Percentiles rank a stretch among this genome's conserved stretches.
Evolutionary conservation across 345 rosid species (phyloP).

Genomic region (Aquilaria sinensis): DNA sequence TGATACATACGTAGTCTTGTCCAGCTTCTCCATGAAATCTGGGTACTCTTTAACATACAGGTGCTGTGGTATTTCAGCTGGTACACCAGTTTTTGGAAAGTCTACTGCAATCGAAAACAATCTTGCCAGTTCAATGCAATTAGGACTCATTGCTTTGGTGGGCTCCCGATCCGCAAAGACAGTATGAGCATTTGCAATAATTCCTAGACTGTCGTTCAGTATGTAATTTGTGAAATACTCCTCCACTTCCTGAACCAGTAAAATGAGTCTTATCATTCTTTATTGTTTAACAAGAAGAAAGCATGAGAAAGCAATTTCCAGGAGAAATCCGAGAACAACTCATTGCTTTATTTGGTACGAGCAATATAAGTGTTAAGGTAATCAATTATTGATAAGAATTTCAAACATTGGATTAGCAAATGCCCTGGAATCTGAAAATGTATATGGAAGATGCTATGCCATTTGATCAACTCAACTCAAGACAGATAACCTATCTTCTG

Average conservation of each 20-base stretch:
- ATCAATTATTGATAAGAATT: too few relatives aligned
- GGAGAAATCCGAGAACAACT: too few relatives aligned
- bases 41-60: slow-evolving; percentile 40
- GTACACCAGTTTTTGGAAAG: slow-evolving; percentile 54
- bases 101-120: slow-evolving; percentile 46
- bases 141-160: slow-evolving; percentile 28
- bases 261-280: not conserved
- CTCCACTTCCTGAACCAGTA: slow-evolving; percentile 34
- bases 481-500: too few relatives aligned
- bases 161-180: slow-evolving; percentile 36
- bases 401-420: too few relatives aligned
- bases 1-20: slow-evolving; percentile 38
- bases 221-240: slow-evolving; percentile 46
- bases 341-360: too few relatives aligned
- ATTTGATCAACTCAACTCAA: too few relatives aligned
- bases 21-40: slow-evolving; percentile 56
- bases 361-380: too few relatives aligned
- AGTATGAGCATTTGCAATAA: slow-evolving; percentile 38
- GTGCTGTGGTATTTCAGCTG: slow-evolving; percentile 36
- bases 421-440: too few relatives aligned
- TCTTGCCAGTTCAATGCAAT: slow-evolving; percentile 37
- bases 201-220: slow-evolving; percentile 41
- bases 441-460: too few relatives aligned
- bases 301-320: slow-evolving; percentile 15
- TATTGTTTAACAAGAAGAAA: too few relatives aligned